Evolutionary conservation across 768 basidiomycete species (phyloP).

Genomic region (Chalciporus pseudorubinellus): DNA sequence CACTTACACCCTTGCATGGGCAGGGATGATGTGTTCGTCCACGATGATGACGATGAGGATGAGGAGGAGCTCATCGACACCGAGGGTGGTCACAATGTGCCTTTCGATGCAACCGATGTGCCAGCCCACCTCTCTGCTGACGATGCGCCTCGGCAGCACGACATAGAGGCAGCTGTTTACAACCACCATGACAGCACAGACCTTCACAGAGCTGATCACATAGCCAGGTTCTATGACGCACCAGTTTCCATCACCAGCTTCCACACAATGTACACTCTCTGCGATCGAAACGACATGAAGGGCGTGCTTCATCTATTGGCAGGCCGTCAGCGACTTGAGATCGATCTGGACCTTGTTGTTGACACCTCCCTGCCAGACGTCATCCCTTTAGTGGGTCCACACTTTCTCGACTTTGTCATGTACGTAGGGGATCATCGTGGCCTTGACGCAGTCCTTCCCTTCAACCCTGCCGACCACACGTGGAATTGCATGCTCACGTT

Average conservation of each 20-base stretch:
- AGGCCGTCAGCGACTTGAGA: not conserved
- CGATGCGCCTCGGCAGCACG: not conserved
- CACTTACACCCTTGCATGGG: too few relatives aligned
- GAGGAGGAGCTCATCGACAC: not conserved
- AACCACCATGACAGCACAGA: not conserved
- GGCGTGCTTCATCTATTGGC: not conserved
- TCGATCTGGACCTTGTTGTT: not conserved
- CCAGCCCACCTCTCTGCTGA: not conserved
- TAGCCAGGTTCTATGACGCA: not conserved
- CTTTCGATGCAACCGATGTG: not conserved
- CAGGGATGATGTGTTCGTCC: too few relatives aligned
- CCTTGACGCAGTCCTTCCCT: not conserved
- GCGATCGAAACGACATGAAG: not conserved
- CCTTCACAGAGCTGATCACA: not conserved
- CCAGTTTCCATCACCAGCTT: not conserved
- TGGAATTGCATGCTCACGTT: too few relatives aligned
- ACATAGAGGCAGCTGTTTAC: not conserved
- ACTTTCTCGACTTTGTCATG: slow-evolving; percentile 2
- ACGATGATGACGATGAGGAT: too few relatives aligned
- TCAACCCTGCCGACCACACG: not conserved
- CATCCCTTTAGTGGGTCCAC: not conserved
- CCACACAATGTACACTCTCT: not conserved
- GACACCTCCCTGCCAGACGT: not conserved
- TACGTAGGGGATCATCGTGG: not conserved
- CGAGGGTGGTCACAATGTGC: not conserved